Evolutionary conservation across 164 flowering plant genomes (phyloP).

Genomic region (Malania oleifera): DNA sequence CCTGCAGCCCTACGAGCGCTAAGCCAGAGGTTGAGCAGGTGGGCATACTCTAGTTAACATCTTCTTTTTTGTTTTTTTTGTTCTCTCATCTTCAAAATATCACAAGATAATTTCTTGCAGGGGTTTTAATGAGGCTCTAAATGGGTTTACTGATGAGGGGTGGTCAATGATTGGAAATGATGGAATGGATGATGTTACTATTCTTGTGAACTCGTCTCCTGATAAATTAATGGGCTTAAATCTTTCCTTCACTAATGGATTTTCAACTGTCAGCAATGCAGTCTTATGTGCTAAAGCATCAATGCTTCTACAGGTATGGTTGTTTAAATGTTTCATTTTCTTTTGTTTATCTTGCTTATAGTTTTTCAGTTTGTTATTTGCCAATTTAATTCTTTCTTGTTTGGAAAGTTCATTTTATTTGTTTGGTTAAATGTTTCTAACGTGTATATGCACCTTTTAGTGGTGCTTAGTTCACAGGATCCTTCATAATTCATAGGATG

Average conservation of each 20-base stretch:
- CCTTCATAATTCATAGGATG: no score
- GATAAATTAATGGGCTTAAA: constrained; percentile 69
- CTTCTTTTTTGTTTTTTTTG: neutral
- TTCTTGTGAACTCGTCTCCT: constrained; percentile 81
- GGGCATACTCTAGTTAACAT: neutral
- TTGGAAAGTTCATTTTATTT: no score
- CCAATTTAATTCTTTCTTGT: no score
- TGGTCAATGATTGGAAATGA: constrained; percentile 87
- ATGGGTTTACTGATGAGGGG: constrained; percentile 92
- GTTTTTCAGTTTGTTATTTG: no score
- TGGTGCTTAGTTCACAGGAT: no score
- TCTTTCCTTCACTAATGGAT: constrained; percentile 60
- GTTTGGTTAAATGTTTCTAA: no score
- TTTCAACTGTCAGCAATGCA: constrained; percentile 54
- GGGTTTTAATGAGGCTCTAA: constrained; percentile 95
- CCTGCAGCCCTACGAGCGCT: constrained; percentile 86
- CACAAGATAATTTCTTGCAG: constrained; percentile 30
- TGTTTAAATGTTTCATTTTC: neutral
- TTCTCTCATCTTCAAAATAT: neutral
- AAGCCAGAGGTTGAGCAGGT: constrained; percentile 90
- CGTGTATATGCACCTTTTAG: no score
- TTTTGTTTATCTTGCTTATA: no score
- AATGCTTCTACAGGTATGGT: constrained; percentile 87
- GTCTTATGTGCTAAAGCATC: constrained; percentile 96
- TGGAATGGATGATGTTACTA: constrained; percentile 88